Evolutionary conservation across 2,329 filamentous ascomycete species (phyloP).

Genomic region (Beauveria scarabaeidicola): DNA sequence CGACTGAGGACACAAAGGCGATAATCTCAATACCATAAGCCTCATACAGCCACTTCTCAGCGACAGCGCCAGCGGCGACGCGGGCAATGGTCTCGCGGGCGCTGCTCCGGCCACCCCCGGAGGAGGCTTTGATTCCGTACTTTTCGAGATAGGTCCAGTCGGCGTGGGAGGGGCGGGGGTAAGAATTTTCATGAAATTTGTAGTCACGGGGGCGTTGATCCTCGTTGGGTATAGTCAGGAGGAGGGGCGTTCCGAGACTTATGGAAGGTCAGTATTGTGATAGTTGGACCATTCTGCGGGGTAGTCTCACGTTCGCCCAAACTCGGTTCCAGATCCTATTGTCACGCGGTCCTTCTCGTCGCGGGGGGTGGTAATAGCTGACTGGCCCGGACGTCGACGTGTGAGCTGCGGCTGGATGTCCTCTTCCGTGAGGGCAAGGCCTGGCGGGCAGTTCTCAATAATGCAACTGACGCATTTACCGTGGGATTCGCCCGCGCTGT

Average conservation of each 20-base stretch:
- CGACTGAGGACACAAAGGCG: constrained; percentile 81
- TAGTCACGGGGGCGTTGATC: constrained; percentile 92
- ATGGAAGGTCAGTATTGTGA: constrained; percentile 1
- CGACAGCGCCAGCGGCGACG: constrained; percentile 84
- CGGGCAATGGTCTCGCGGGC: constrained; percentile 93
- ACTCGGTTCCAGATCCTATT: constrained; percentile 89
- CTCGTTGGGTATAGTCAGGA: constrained; percentile 79
- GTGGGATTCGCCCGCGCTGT: constrained; percentile 58
- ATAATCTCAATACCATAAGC: constrained; percentile 85
- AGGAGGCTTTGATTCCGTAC: constrained; percentile 88
- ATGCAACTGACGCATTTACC: constrained; percentile 92
- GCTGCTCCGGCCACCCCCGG: constrained; percentile 80
- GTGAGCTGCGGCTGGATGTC: constrained; percentile 96
- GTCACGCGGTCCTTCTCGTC: constrained; percentile 87
- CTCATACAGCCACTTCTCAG: constrained; percentile 80
- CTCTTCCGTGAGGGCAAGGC: constrained; percentile 72
- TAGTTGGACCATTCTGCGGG: neutral
- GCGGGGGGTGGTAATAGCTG: constrained; percentile 79
- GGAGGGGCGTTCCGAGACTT: constrained; percentile 78
- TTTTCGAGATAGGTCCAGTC: constrained; percentile 98
- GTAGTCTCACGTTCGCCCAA: constrained; percentile 56
- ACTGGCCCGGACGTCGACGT: constrained; percentile 81
- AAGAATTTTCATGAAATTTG: constrained; percentile 43
- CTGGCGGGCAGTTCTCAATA: constrained; percentile 84
- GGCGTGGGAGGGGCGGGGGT: constrained; percentile 84